These are phyloP conservation scores for Pichia sp. DNA, from an alignment of 1,139 yeast species.

Conservation along the genomic window DNA sequence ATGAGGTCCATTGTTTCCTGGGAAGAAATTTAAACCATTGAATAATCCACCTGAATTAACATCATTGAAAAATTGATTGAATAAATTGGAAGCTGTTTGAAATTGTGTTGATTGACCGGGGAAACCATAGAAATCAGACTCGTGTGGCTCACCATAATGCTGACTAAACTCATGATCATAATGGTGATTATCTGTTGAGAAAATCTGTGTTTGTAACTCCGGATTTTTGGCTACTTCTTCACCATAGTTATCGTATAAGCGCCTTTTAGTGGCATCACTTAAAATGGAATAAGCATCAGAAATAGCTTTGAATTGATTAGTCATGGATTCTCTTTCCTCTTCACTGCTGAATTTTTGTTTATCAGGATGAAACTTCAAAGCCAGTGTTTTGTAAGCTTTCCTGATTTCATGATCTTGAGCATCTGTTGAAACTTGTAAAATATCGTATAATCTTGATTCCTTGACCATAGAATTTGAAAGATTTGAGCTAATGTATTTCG, in stretches of 20 bases:
- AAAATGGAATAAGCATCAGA: conserved; percentile 47
- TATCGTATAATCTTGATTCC: conserved; percentile 37
- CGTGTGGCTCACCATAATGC: not conserved
- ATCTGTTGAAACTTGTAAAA: conserved; percentile 39
- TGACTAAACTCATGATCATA: conserved; percentile 3
- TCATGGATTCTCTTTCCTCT: conserved; percentile 45
- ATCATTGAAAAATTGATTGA: conserved; percentile 6
- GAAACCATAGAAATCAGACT: not conserved
- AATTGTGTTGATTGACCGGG: not conserved
- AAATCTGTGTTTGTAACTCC: conserved; percentile 5
- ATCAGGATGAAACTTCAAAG: conserved; percentile 51
- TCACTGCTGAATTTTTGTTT: conserved; percentile 40
- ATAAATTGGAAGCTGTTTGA: conserved; percentile 1
- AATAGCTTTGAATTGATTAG: conserved; percentile 39
- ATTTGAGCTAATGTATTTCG: not conserved
- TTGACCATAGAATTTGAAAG: conserved; percentile 21
- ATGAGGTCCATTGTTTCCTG: conserved; percentile 2
- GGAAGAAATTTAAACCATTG: conserved; percentile 2
- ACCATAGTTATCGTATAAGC: conserved; percentile 50
- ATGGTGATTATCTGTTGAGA: conserved; percentile 10
- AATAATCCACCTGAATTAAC: conserved; percentile 2
- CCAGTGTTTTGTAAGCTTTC: conserved; percentile 45
- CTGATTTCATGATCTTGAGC: conserved; percentile 42
- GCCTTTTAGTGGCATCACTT: conserved; percentile 39
- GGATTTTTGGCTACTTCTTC: conserved; percentile 37